These are phyloP conservation scores for Bolboschoenoplectus hybrid DNA, from an alignment of 202 grass and related monocot genomes.

Conservation along the genomic window DNA sequence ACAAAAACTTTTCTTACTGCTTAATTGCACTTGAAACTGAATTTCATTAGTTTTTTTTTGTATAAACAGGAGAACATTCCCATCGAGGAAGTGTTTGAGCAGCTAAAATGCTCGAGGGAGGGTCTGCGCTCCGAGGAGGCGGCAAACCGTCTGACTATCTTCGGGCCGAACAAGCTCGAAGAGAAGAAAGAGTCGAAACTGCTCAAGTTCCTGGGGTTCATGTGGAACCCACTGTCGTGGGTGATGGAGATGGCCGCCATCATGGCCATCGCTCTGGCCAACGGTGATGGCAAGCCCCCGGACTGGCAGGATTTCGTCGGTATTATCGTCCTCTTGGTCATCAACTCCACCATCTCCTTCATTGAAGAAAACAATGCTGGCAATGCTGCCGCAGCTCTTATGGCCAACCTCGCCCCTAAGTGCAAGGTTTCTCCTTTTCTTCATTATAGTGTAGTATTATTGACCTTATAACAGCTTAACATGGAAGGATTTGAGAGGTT, in stretches of 20 bases:
- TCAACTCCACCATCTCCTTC: conserved; percentile 96
- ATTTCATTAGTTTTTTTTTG: neutral
- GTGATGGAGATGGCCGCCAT: conserved; percentile 97
- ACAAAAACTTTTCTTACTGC: neutral
- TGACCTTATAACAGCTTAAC: neutral
- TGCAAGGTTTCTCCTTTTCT: conserved; percentile 54
- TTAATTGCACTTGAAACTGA: neutral
- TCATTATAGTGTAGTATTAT: neutral
- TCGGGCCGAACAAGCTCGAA: conserved; percentile 89
- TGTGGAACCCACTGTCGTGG: conserved; percentile 98
- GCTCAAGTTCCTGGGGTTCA: conserved; percentile 96
- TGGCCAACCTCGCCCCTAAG: conserved; percentile 96
- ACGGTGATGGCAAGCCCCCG: conserved; percentile 72
- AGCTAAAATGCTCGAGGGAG: conserved; percentile 83
- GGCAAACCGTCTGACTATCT: conserved; percentile 57
- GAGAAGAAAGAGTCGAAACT: conserved; percentile 91
- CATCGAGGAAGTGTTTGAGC: conserved; percentile 90
- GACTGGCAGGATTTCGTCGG: conserved; percentile 94
- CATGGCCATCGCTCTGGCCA: conserved; percentile 89
- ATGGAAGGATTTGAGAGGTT: neutral
- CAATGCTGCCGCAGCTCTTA: conserved; percentile 82
- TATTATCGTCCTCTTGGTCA: conserved; percentile 81
- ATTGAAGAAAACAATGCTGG: conserved; percentile 99
- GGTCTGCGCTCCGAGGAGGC: conserved; percentile 74
- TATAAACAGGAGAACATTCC: conserved; percentile 75